These are phyloP conservation scores for Thecaphora thlaspeos DNA, from an alignment of 1,284 basidiomycete genomes.

Conservation along the genomic window DNA sequence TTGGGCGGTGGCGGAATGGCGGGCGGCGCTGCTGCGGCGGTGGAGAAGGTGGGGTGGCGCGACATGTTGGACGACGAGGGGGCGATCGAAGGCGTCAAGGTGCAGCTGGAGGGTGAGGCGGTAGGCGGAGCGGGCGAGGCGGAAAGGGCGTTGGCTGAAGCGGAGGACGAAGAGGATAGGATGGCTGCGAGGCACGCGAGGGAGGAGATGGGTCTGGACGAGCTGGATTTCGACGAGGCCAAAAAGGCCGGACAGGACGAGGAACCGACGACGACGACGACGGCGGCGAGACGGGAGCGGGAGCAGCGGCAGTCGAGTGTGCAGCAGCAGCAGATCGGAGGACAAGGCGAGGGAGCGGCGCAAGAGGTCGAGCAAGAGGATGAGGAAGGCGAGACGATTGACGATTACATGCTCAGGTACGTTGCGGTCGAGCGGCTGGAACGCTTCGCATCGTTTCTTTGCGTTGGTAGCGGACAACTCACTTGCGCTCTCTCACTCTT, in stretches of 20 bases:
- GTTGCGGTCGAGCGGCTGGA: not conserved
- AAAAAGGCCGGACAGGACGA: not conserved
- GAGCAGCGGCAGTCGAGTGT: no score
- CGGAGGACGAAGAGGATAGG: slow-evolving; percentile 84
- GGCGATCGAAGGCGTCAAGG: slow-evolving; percentile 44
- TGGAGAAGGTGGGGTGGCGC: slow-evolving; percentile 70
- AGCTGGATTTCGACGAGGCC: slow-evolving; percentile 59
- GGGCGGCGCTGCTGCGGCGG: slow-evolving; percentile 1
- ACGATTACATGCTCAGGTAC: slow-evolving; percentile 77
- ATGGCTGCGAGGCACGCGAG: slow-evolving; percentile 76
- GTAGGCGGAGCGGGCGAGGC: slow-evolving; percentile 60
- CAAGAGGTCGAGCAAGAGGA: slow-evolving; percentile 64
- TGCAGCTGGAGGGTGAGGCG: slow-evolving; percentile 45
- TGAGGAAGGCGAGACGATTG: slow-evolving; percentile 67
- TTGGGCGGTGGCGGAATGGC: no score
- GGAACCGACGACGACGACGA: not conserved
- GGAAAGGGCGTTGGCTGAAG: slow-evolving; percentile 73
- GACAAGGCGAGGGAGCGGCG: slow-evolving; percentile 25
- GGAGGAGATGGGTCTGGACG: slow-evolving; percentile 77
- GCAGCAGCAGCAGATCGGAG: no score
- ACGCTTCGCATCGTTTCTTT: not conserved
- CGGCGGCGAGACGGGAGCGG: slow-evolving; percentile 60
- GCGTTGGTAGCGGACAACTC: no score
- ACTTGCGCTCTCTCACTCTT: no score
- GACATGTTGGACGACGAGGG: slow-evolving; percentile 68